These are phyloP conservation scores for Zygoascus tannicola DNA, from an alignment of 805 yeast genomes.

Conservation along the genomic window DNA sequence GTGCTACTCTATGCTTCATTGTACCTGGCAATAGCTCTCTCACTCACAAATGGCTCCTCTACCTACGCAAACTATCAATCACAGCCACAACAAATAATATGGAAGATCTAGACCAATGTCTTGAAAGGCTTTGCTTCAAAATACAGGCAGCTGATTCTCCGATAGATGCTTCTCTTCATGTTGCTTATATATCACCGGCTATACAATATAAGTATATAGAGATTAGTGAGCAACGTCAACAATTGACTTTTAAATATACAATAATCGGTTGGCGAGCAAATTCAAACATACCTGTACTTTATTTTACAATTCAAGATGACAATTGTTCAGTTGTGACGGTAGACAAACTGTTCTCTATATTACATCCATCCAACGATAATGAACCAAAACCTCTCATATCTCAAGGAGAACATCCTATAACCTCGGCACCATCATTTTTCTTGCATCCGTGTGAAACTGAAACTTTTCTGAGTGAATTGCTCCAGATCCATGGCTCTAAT, in stretches of 20 bases:
- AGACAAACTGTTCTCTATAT: conserved; percentile 7
- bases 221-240: background rate
- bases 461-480: conserved; percentile 19
- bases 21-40: too few relatives aligned
- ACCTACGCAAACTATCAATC: too few relatives aligned
- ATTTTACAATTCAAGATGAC: conserved; percentile 15
- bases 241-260: conserved; percentile 9
- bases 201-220: background rate
- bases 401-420: conserved; percentile 24
- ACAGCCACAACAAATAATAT: too few relatives aligned
- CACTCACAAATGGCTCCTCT: too few relatives aligned
- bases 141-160: background rate
- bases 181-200: background rate
- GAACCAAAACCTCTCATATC: conserved; percentile 6
- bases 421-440: conserved; percentile 22
- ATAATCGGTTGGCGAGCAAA: conserved; percentile 24
- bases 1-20: too few relatives aligned
- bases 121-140: background rate
- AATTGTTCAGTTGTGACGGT: conserved; percentile 10
- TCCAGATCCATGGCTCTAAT: background rate
- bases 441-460: conserved; percentile 37
- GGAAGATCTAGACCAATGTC: background rate
- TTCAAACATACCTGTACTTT: conserved; percentile 24
- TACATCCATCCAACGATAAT: too few relatives aligned
- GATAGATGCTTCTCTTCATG: background rate